Evolutionary conservation across 2,329 filamentous ascomycete species (phyloP), one percentile per base, ranked within the genome.

Genomic region (Colletotrichum musicola): DNA sequence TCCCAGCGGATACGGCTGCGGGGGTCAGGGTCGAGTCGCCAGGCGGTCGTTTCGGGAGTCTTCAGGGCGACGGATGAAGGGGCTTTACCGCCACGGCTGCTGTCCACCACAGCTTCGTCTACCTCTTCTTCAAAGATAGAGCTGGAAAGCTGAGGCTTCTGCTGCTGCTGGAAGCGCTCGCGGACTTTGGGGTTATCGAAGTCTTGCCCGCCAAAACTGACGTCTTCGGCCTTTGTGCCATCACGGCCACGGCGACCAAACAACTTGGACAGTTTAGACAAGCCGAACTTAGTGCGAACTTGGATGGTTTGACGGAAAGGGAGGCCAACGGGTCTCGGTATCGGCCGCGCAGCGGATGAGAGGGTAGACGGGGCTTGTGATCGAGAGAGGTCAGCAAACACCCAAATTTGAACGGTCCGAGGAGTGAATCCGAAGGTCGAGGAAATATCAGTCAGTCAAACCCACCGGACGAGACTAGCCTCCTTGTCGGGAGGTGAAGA

Each of bases 21-120:
- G 16, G 95, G 94, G 73, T 92, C 88, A 5, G 96, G 96, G 78
- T 97, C 92, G 54, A 93, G 81, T 30, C 88, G 87, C 64, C 87
- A 83, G 64, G 88, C 86, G 83, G 92, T 87, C 73, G 86, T 85
- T 44, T 84, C 83, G 44, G 75, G 76, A 27, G 80, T 80, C 72
- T 81, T 80, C 51, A 80, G 75, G 47, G 82, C 81, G 14, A 74
- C 72, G 49, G 78, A 72, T 25, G 72, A 71, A 68, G 77, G 73
- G 7, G 71, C 71, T 59, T 77, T 72, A 40, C 47, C 49, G 25
- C 53, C 56, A 66, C 73, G 30, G 12, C 61, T 71, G 57, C 76
- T 74, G 40, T 88, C 81, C 59, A 73, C 80, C 77, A 74, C 73
- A 18, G 72, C 68, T 18, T 71, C 73, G 66, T 84, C 80, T 71